A percentile compares a stretch with the other conserved stretches of the same genome.
Conservation (phyloP, 169 alveolate genomes). For the Plasmodium billcollinsi region DNA sequence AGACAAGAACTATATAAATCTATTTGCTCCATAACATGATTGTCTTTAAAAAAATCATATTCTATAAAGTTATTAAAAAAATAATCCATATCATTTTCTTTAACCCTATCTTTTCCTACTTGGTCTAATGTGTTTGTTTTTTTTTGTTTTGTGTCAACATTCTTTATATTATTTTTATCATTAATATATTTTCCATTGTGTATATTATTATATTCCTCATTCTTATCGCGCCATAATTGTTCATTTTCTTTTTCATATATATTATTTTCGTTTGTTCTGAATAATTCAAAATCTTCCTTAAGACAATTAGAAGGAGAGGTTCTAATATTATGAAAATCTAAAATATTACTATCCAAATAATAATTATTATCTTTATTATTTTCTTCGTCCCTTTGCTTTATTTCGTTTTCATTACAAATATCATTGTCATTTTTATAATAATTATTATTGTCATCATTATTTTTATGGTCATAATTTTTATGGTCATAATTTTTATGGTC, state of each 20-base stretch:
- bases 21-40: slow-evolving; percentile 33
- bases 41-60: slow-evolving; percentile 45
- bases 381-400: not conserved
- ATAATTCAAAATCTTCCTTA: too few relatives aligned
- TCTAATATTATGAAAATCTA: too few relatives aligned
- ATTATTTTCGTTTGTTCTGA: not conserved
- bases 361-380: not conserved
- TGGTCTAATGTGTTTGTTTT: not conserved
- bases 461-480: not conserved
- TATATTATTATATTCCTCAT: not conserved
- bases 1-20: slow-evolving; percentile 53
- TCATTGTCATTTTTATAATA: not conserved
- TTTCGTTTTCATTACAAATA: not conserved
- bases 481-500: not conserved
- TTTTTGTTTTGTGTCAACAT: not conserved
- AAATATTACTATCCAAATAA: not conserved
- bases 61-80: slow-evolving; percentile 35
- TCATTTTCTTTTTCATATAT: not conserved
- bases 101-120: not conserved
- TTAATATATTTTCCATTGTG: not conserved
- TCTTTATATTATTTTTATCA: not conserved
- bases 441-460: not conserved
- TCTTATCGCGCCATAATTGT: not conserved
- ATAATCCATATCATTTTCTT: not conserved
- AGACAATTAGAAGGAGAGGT: too few relatives aligned